Conservation (phyloP, 306 rosid species). For the Notholithocarpus densiflorus region DNA sequence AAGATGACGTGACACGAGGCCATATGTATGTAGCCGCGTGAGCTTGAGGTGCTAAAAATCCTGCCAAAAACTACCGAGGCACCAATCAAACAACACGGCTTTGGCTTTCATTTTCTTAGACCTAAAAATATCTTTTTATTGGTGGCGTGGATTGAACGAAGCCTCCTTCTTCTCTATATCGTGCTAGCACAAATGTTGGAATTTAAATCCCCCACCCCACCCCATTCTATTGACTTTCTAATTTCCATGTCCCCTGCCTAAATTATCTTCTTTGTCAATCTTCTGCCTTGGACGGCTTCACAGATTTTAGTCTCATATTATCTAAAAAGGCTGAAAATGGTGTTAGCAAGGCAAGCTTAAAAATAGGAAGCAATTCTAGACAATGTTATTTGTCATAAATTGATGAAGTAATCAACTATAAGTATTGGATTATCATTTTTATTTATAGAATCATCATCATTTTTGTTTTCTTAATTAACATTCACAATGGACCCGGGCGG, state of each 20-base stretch:
- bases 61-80: too few species aligned
- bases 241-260: neutral
- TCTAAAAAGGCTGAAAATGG: neutral
- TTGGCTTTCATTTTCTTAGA: neutral
- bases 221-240: neutral
- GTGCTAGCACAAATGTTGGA: neutral
- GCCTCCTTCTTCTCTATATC: neutral
- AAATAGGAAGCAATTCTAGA: too few species aligned
- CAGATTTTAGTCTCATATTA: neutral
- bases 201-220: neutral
- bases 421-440: too few species aligned
- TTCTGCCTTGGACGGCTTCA: neutral
- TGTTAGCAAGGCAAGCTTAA: too few species aligned
- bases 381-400: too few species aligned
- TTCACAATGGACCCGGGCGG: too few species aligned
- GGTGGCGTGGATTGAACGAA: constrained; percentile 7
- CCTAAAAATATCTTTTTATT: neutral
- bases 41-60: too few species aligned
- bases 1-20: too few species aligned
- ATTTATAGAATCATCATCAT: too few species aligned
- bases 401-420: too few species aligned
- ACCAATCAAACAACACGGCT: neutral
- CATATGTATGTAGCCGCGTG: too few species aligned
- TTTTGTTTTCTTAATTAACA: too few species aligned
- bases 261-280: neutral